These are phyloP conservation scores for Leccinum longicurvipes DNA, from an alignment of 768 basidiomycete genomes.

Conservation along the genomic window DNA sequence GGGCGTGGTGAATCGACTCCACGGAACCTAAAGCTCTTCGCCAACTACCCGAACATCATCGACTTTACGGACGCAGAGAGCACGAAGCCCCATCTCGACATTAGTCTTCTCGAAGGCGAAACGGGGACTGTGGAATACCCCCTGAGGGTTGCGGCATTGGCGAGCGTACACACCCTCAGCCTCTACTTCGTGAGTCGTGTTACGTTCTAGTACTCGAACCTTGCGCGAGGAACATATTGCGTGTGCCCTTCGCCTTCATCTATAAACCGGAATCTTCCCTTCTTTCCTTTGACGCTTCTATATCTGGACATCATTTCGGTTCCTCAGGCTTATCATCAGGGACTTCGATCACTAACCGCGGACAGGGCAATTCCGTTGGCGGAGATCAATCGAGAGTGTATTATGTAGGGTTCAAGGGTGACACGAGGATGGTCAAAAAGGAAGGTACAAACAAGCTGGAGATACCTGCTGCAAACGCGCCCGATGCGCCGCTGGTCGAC, in stretches of 20 bases:
- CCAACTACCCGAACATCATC: slow-evolving; percentile 70
- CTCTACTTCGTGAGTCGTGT: slow-evolving; percentile 69
- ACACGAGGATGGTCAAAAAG: slow-evolving; percentile 49
- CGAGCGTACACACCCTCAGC: slow-evolving; percentile 69
- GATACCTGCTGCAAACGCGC: slow-evolving; percentile 77
- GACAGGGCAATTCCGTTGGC: slow-evolving; percentile 64
- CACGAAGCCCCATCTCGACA: slow-evolving; percentile 66
- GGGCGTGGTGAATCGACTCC: slow-evolving; percentile 79
- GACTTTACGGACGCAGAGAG: slow-evolving; percentile 74
- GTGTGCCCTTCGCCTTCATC: slow-evolving; percentile 17
- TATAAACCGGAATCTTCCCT: neutral
- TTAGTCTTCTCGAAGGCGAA: slow-evolving; percentile 70
- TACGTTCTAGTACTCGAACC: slow-evolving; percentile 2
- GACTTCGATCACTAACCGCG: slow-evolving; percentile 3
- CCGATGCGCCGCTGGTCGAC: slow-evolving; percentile 67
- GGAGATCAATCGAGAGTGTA: slow-evolving; percentile 66
- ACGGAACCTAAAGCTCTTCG: slow-evolving; percentile 69
- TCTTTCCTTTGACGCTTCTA: slow-evolving; percentile 19
- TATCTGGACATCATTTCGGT: slow-evolving; percentile 13
- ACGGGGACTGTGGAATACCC: slow-evolving; percentile 72
- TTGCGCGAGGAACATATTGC: neutral
- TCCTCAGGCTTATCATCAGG: slow-evolving; percentile 14
- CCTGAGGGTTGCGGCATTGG: slow-evolving; percentile 68
- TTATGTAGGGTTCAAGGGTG: slow-evolving; percentile 83
- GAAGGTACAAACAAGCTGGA: slow-evolving; percentile 64